Conservation (phyloP, 2,329 filamentous ascomycete genomes). For the Sporothrix pseudoabietina region DNA sequence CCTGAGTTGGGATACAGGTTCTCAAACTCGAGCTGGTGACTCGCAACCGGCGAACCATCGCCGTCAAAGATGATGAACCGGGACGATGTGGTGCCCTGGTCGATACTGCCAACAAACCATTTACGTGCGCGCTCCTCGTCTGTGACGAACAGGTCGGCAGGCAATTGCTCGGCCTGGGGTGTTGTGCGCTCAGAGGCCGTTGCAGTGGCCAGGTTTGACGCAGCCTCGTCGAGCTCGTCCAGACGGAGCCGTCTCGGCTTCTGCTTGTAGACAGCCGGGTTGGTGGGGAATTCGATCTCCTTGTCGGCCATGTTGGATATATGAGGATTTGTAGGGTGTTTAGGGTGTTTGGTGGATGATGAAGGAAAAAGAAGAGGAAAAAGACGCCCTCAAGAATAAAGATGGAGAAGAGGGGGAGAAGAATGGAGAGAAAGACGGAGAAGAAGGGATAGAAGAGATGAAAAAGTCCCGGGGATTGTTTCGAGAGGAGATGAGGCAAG, state of each 20-base stretch:
- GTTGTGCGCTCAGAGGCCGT: conserved; percentile 28
- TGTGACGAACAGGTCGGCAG: conserved; percentile 41
- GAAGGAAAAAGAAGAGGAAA: not conserved
- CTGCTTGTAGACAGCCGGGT: conserved; percentile 24
- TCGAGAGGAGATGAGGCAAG: not conserved
- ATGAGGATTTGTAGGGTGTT: not conserved
- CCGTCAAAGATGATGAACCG: conserved; percentile 89
- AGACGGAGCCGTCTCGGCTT: conserved; percentile 30
- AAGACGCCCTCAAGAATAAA: not conserved
- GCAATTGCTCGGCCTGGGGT: conserved; percentile 36
- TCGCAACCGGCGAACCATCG: conserved; percentile 73
- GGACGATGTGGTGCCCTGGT: conserved; percentile 87
- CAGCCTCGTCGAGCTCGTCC: conserved; percentile 29
- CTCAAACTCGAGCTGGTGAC: conserved; percentile 83
- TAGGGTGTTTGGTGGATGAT: not conserved
- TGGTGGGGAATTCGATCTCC: conserved; percentile 20
- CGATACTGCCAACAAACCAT: conserved; percentile 81
- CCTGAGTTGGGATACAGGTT: conserved; percentile 84
- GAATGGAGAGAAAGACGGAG: not conserved
- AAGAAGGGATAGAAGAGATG: not conserved
- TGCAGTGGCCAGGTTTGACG: conserved; percentile 27
- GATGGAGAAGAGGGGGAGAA: not conserved
- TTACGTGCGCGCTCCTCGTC: conserved; percentile 44
- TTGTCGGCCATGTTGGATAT: conserved; percentile 24
- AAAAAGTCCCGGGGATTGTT: not conserved